Conservation (phyloP, 352 stramenopile species). For the Globisporangium nunn region DNA sequence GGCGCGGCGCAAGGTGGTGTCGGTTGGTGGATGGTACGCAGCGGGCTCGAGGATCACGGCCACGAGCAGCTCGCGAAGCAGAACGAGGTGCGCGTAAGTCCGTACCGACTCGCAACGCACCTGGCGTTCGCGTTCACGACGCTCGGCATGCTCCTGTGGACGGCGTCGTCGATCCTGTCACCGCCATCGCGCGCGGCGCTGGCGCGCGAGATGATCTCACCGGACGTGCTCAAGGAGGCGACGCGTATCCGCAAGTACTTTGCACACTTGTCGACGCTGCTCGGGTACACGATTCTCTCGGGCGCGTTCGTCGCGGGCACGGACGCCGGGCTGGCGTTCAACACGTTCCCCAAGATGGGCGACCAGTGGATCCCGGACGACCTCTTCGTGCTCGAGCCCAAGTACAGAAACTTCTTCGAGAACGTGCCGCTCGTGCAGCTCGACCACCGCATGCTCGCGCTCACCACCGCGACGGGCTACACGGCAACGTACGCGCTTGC, state of each 20-base stretch:
- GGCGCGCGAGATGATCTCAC: slow-evolving; percentile 72
- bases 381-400: slow-evolving; percentile 86
- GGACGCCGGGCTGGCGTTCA: slow-evolving; percentile 97
- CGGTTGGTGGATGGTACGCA: slow-evolving; percentile 99
- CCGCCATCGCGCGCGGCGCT: slow-evolving; percentile 58
- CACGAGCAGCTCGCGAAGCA: slow-evolving; percentile 64
- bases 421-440: slow-evolving; percentile 98
- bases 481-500: slow-evolving; percentile 59
- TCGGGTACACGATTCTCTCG: slow-evolving; percentile 82
- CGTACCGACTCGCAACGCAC: slow-evolving; percentile 96
- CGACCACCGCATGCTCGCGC: slow-evolving; percentile 95
- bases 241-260: slow-evolving; percentile 61
- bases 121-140: slow-evolving; percentile 96
- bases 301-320: slow-evolving; percentile 97
- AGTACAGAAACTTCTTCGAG: slow-evolving; percentile 96
- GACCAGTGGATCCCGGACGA: slow-evolving; percentile 93
- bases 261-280: slow-evolving; percentile 43
- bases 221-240: slow-evolving; percentile 64
- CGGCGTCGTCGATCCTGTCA: slow-evolving; percentile 86
- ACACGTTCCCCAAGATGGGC: slow-evolving; percentile 97
- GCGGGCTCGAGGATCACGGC: slow-evolving; percentile 92
- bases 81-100: slow-evolving; percentile 96
- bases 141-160: slow-evolving; percentile 93
- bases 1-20: slow-evolving; percentile 77
- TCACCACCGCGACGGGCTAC: slow-evolving; percentile 82